phyloP scores from a whole-genome alignment of 2,329 filamentous ascomycete genomes.

The Fusarium chaquense region DNA sequence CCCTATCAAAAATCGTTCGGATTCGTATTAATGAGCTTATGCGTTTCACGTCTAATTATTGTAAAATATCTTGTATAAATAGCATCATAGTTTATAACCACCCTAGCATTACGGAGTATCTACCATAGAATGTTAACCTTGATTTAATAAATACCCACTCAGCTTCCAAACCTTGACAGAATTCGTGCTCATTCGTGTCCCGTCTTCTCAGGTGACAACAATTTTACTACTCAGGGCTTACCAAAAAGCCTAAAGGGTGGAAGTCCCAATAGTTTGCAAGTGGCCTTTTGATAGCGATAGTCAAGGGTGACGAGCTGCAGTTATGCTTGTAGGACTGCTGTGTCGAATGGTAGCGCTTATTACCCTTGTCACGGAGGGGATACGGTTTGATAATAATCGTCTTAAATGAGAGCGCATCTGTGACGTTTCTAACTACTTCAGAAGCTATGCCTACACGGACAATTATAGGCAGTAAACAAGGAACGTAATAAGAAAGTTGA shows the following conservation, averaged over 20 bases:
- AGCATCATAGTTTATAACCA: slow-evolving; percentile 19
- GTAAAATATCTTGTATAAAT: slow-evolving; percentile 22
- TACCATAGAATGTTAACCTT: slow-evolving; percentile 26
- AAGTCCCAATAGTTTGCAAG: neutral
- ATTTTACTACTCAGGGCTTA: neutral
- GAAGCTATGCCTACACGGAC: neutral
- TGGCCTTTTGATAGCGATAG: neutral
- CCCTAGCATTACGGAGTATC: neutral
- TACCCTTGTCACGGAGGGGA: neutral
- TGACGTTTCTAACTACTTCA: neutral
- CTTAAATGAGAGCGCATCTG: neutral
- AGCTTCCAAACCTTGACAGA: neutral
- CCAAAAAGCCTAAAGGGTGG: neutral
- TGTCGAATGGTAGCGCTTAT: neutral
- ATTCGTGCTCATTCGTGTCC: neutral
- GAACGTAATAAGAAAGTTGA: neutral
- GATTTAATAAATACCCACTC: slow-evolving; percentile 25
- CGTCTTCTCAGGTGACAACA: neutral
- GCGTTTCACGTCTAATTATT: slow-evolving; percentile 39
- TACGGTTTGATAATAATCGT: neutral
- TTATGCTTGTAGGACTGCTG: neutral
- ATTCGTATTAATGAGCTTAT: slow-evolving; percentile 39
- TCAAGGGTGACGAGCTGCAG: neutral
- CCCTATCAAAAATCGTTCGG: neutral
- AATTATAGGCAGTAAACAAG: neutral